Evolutionary conservation across 2,329 filamentous ascomycete genomes (phyloP).

Genomic region (Emericellopsis atlantica): DNA sequence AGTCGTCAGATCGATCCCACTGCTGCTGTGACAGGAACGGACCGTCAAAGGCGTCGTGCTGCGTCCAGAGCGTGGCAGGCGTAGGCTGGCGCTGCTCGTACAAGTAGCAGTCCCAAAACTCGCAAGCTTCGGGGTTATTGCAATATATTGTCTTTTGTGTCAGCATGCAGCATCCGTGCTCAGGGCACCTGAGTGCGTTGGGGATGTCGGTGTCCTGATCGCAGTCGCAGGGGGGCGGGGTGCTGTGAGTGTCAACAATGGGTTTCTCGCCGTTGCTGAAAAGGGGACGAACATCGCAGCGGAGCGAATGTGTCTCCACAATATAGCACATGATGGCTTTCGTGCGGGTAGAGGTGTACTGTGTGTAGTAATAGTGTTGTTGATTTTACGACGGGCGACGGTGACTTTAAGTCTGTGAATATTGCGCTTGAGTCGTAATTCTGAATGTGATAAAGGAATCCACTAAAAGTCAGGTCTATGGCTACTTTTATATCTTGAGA

Average conservation of each 20-base stretch:
- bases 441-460: too few species aligned
- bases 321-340: not conserved
- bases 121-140: not conserved
- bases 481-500: too few species aligned
- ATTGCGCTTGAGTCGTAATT: too few species aligned
- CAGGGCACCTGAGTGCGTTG: not conserved
- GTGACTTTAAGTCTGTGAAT: too few species aligned
- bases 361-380: too few species aligned
- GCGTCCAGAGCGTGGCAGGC: not conserved
- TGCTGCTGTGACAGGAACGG: not conserved
- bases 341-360: not conserved
- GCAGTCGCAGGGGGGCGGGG: not conserved
- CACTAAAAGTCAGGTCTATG: too few species aligned
- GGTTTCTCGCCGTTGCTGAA: not conserved
- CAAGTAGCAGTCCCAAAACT: not conserved
- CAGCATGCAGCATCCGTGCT: not conserved
- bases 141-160: not conserved
- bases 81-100: not conserved
- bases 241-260: not conserved
- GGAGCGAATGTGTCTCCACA: not conserved
- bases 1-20: slow-evolving; percentile 12
- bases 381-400: too few species aligned
- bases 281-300: not conserved
- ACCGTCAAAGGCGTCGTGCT: not conserved
- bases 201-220: not conserved